A percentile compares a stretch with the other conserved stretches of the same genome.
These are phyloP conservation scores for Magnusiomyces tetraspermus DNA, from an alignment of 1,139 yeast species.

Conservation along the genomic window DNA sequence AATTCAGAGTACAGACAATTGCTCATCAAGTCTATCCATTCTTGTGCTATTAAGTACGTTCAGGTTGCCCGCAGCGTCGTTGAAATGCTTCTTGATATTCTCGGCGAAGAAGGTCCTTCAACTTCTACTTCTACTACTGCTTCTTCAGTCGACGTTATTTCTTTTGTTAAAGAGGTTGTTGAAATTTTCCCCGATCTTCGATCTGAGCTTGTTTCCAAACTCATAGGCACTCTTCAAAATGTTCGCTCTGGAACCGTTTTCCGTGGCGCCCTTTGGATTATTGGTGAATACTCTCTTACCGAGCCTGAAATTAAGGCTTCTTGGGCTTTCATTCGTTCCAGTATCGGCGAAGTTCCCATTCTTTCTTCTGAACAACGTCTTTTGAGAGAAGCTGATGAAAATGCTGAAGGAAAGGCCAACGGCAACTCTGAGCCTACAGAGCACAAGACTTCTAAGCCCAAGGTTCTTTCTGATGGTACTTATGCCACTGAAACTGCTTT, in stretches of 20 bases:
- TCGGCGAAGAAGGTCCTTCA: conserved; percentile 70
- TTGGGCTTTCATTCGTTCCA: conserved; percentile 78
- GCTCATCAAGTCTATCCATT: conserved; percentile 79
- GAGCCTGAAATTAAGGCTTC: conserved; percentile 69
- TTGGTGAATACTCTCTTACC: conserved; percentile 81
- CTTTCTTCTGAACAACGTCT: conserved; percentile 57
- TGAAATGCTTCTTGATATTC: conserved; percentile 75
- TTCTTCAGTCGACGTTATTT: conserved; percentile 83
- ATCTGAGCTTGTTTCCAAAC: conserved; percentile 51
- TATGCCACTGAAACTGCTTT: conserved; percentile 94
- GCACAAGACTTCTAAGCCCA: conserved; percentile 51
- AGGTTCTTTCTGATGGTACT: conserved; percentile 93
- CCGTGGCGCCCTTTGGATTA: conserved; percentile 90
- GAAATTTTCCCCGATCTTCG: conserved; percentile 85
- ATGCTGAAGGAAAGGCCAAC: conserved; percentile 23
- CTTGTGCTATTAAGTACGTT: conserved; percentile 76
- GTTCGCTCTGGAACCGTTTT: conserved; percentile 84
- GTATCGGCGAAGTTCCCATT: conserved; percentile 89
- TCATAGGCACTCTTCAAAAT: conserved; percentile 52
- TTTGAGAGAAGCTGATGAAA: conserved; percentile 32
- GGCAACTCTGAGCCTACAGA: conserved; percentile 29
- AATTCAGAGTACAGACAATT: conserved; percentile 80
- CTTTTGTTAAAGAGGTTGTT: conserved; percentile 86
- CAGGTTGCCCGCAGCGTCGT: conserved; percentile 91
- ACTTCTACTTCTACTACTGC: conserved; percentile 27